phyloP scores from a whole-genome alignment of 176 grass and related monocot species.

The barley (Hordeum vulgare) region MorexV3_pseudomolecules_assembly NC_058519.1:27289989-27290488 shows the following conservation, averaged over 20 bases:
- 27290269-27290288: not conserved
- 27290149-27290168: not conserved
- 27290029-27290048: constrained; percentile 99
- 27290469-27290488: not conserved
- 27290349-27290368: constrained; percentile 89
- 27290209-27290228: not conserved
- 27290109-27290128: constrained; percentile 96
- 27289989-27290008: not conserved
- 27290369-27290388: constrained; percentile 89
- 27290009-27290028: constrained; percentile 9
- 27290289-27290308: not conserved
- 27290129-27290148: constrained; percentile 91
- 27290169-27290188: not conserved
- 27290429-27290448: not conserved
- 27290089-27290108: constrained; percentile 99
- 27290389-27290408: constrained; percentile 26
- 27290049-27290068: constrained; percentile 91
- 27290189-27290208: not conserved
- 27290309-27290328: constrained; percentile 25
- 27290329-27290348: constrained; percentile 98
- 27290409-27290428: constrained; percentile 4
- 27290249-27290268: not conserved
- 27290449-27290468: not conserved
- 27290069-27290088: constrained; percentile 98
- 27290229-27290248: not conserved